A percentile compares a stretch with the other conserved stretches of the same genome.
phyloP scores from a whole-genome alignment of 176 grass and related monocot species.

The Dactylis glomerata region DNA sequence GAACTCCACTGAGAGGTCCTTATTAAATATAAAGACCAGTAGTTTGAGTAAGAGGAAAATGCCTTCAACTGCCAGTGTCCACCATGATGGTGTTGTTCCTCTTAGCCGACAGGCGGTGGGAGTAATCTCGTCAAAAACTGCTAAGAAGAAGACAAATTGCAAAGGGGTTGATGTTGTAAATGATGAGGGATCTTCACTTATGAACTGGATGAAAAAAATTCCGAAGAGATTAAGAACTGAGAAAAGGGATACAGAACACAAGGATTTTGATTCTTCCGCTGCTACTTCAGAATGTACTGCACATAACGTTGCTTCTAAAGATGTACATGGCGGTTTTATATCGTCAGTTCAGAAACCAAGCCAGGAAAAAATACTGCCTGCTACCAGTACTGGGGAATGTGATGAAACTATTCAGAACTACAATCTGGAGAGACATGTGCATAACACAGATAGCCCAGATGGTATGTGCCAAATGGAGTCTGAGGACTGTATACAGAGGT shows the following conservation, averaged over 20 bases:
- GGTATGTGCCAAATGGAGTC: background rate
- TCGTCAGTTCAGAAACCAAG: slow-evolving; percentile 20
- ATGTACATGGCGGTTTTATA: background rate
- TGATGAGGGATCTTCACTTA: slow-evolving; percentile 61
- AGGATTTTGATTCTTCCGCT: slow-evolving; percentile 37
- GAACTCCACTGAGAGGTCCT: slow-evolving; percentile 23
- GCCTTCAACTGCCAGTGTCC: background rate
- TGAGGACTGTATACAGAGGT: slow-evolving; percentile 12
- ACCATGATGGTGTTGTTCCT: slow-evolving; percentile 13
- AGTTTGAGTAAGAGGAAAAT: slow-evolving; percentile 29
- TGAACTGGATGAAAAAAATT: slow-evolving; percentile 52
- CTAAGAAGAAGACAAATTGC: slow-evolving; percentile 38
- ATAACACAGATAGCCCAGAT: slow-evolving; percentile 17
- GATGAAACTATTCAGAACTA: slow-evolving; percentile 9
- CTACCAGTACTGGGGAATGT: slow-evolving; percentile 13
- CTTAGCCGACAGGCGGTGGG: background rate
- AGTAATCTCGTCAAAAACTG: background rate
- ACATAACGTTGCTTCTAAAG: slow-evolving; percentile 14
- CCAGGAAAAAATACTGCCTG: slow-evolving; percentile 29
- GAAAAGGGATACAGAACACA: slow-evolving; percentile 32
- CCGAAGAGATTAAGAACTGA: slow-evolving; percentile 47
- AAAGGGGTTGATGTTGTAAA: slow-evolving; percentile 41
- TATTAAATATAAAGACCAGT: slow-evolving; percentile 6
- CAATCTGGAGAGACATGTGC: slow-evolving; percentile 10
- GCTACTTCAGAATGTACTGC: slow-evolving; percentile 25